Conservation (phyloP, 176 grass and related monocot species). For the Alloteropsis semialata region DNA sequence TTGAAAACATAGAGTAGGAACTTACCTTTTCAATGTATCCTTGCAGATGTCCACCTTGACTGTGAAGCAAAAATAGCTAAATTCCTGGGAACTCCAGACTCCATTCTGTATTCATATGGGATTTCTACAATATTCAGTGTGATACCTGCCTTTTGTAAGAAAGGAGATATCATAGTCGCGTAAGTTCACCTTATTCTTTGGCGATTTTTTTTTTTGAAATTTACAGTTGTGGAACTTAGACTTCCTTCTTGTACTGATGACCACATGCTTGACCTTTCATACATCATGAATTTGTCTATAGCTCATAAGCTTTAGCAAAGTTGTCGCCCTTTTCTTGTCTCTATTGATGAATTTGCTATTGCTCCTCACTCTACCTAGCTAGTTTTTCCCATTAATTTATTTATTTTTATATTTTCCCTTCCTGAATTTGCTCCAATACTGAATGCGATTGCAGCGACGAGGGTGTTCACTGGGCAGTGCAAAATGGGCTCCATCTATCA, state of each 20-base stretch:
- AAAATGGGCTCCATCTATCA: slow-evolving; percentile 91
- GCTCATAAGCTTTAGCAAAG: slow-evolving; percentile 4
- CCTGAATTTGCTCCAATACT: neutral
- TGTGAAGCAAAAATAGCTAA: slow-evolving; percentile 90
- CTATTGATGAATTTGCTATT: neutral
- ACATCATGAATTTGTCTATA: neutral
- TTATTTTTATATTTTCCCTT: neutral
- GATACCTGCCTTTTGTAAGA: slow-evolving; percentile 96
- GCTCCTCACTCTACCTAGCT: neutral
- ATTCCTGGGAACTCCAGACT: slow-evolving; percentile 81
- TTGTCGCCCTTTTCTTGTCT: neutral
- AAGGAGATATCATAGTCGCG: slow-evolving; percentile 91
- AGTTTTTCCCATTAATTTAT: slow-evolving; percentile 15
- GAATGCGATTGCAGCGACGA: slow-evolving; percentile 69
- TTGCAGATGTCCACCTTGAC: slow-evolving; percentile 95
- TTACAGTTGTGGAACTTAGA: neutral
- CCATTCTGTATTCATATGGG: slow-evolving; percentile 93
- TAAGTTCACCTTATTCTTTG: slow-evolving; percentile 56
- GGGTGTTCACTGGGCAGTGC: slow-evolving; percentile 92
- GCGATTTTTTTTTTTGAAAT: slow-evolving; percentile 1
- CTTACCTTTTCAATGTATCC: slow-evolving; percentile 31
- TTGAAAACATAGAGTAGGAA: slow-evolving; percentile 31
- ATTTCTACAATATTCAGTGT: slow-evolving; percentile 98
- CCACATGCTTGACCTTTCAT: neutral
- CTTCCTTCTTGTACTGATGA: neutral